Base-by-base conservation (phyloP, 768 basidiomycete genomes). In the Leccinum olivaceopallidum region DNA sequence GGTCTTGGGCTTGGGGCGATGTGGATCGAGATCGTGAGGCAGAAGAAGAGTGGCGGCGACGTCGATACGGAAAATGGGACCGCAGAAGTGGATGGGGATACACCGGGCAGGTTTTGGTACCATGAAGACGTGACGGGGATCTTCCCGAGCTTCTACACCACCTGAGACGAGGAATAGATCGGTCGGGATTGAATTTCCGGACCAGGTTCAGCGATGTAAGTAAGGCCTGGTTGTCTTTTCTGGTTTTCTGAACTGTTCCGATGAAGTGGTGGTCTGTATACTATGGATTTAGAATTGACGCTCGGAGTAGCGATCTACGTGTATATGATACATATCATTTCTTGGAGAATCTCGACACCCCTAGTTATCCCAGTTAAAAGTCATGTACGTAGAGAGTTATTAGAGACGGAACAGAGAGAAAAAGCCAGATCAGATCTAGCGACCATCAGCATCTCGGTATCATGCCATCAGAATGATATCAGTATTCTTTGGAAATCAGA, bases 1-100 rank as follows among this genome's bases (percentile, higher is more conserved):
- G 86, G 87, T 5, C 81, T 90, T 76, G 86, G 85, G 1, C 63
- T 91, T 14, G 81, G 80, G 4, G 88, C 83, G 20, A 82, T 85
- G 51, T 92, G 85, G 83, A 83, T 90, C 22, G 88, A 92, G 73
- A 77, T 90, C 13, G 83, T 74, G 30, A 79, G 83, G 32, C 69
- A 71, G 58, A 69, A 65, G 53, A 36, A 10, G 12, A 58, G 70
- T 12, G 54, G 53, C 1, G 59, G 62, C 14, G 8, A 6, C 12
- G 53, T 53, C 18, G 16, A 24, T 14, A 20, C 39, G n/a, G n/a
- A n/a, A 42, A n/a, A 20, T 4, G 64, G 57, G 2, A 56, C 53
- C 7, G 64, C 37, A 1, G 57, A 56, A 48, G 67, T 60, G 30
- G 63, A 64, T 12, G 24, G 0, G 18, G 44, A 20, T 14, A 53